Base-by-base conservation (phyloP, 352 stramenopile genomes). In the Phytophthora citricola region DNA sequence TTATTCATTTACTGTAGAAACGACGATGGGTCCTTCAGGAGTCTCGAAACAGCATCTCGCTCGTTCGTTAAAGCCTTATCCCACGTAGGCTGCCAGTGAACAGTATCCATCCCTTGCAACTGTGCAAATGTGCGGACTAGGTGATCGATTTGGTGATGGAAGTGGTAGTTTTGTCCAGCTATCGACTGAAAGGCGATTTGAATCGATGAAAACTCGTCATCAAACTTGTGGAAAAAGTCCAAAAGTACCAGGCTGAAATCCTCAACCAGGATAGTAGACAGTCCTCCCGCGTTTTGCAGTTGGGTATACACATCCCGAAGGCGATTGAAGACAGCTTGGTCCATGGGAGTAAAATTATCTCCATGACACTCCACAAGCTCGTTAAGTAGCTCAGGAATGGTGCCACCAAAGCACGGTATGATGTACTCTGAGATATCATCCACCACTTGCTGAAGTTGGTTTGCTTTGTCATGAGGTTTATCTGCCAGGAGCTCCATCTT, bases 31-130 rank as follows among this genome's bases (percentile, higher is more conserved):
- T 56, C 54, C 40, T 73, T 55, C 26, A 73, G 34, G 32, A 58
- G 58, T 47, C 51, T 20, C 34, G 69, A 43, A 24, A 65, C 63
- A 0, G 36, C 12, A 53, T 73, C 50, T 45, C 53, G 47, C n/a
- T 73, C 45, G 15, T 59, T 34, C 10, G 32, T 24, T 12, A 60
- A 45, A 17, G 58, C 65, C 51, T 73, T 55, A 49, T 73, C 46
- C 65, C 65, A 73, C 29, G 65, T 69, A 65, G 65, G 65, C 20
- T 73, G 65, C 65, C 65, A 73, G 15, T 73, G 65, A 40, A 73
- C 52, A n/a, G 12, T 49, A 39, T 57, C 40, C 20, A 27, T 20
- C 39, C 44, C 52, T 52, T 59, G 48, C 7, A 73, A 41, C 50
- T 58, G 65, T 24, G 65, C 22, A 20, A 32, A 73, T 8, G 10